These are phyloP conservation scores for Teunomyces tritomae DNA, from an alignment of 805 yeast species.

Conservation along the genomic window DNA sequence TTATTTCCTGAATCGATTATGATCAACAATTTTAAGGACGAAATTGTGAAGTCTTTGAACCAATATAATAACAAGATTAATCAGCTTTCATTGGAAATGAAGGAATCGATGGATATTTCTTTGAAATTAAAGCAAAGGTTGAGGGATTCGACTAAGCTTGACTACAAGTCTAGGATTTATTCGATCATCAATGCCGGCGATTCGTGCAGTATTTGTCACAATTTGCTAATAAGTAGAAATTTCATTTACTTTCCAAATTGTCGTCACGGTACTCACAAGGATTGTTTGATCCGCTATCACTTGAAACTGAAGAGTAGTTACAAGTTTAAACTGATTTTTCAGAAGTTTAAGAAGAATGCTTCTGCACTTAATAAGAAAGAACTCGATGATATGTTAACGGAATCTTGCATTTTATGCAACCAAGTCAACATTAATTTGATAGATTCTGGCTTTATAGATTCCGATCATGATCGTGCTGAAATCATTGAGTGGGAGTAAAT, in stretches of 20 bases:
- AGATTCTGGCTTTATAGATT: conserved; percentile 57
- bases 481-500: conserved; percentile 47
- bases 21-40: conserved; percentile 80
- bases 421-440: conserved; percentile 67
- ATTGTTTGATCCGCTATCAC: conserved; percentile 69
- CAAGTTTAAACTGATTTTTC: conserved; percentile 59
- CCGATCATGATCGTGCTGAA: conserved; percentile 31
- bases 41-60: conserved; percentile 76
- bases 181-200: conserved; percentile 79
- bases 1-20: conserved; percentile 80
- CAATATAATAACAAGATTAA: conserved; percentile 65
- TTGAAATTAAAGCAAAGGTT: conserved; percentile 60
- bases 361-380: conserved; percentile 42
- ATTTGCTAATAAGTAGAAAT: conserved; percentile 65
- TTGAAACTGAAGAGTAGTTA: conserved; percentile 62
- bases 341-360: conserved; percentile 47
- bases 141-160: conserved; percentile 33
- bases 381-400: conserved; percentile 57
- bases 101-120: conserved; percentile 62
- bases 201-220: conserved; percentile 71
- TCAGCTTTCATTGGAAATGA: conserved; percentile 70
- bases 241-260: conserved; percentile 82
- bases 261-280: conserved; percentile 84
- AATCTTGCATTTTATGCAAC: conserved; percentile 75
- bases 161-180: conserved; percentile 42